A percentile compares a stretch with the other conserved stretches of the same genome.
phyloP scores from a whole-genome alignment of 2,329 filamentous ascomycete genomes.

The Pseudocercospora fuligena region DNA sequence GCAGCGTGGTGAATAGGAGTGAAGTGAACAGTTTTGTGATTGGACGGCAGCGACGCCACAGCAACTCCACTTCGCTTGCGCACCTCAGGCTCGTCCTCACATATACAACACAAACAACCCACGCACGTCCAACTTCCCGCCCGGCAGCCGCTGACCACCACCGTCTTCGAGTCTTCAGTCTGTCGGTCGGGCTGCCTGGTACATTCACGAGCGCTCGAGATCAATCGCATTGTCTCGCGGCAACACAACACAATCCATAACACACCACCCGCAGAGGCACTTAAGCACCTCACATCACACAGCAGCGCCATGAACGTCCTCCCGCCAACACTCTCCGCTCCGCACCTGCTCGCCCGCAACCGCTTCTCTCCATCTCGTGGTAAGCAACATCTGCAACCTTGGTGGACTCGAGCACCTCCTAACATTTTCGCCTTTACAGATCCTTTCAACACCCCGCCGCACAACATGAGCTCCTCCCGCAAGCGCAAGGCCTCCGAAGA shows the following conservation, averaged over 20 bases:
- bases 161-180: neutral
- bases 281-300: neutral
- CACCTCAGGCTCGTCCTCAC: neutral
- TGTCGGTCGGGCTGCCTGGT: neutral
- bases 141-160: conserved; percentile 5
- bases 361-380: conserved; percentile 65
- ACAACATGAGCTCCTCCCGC: conserved; percentile 51
- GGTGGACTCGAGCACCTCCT: conserved; percentile 44
- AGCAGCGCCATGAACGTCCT: conserved; percentile 63
- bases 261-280: neutral
- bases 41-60: neutral
- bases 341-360: conserved; percentile 65
- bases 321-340: conserved; percentile 63
- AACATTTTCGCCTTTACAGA: conserved; percentile 40
- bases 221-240: neutral
- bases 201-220: neutral
- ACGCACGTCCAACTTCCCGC: neutral
- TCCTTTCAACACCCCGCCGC: conserved; percentile 32
- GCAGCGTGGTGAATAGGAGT: neutral
- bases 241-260: neutral
- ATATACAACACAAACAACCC: neutral
- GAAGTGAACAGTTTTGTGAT: neutral
- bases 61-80: neutral
- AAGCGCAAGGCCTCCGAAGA: conserved; percentile 91
- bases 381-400: conserved; percentile 48